phyloP scores from a whole-genome alignment of 176 grass and related monocot species.

The Eragrostis nindensis region DNA sequence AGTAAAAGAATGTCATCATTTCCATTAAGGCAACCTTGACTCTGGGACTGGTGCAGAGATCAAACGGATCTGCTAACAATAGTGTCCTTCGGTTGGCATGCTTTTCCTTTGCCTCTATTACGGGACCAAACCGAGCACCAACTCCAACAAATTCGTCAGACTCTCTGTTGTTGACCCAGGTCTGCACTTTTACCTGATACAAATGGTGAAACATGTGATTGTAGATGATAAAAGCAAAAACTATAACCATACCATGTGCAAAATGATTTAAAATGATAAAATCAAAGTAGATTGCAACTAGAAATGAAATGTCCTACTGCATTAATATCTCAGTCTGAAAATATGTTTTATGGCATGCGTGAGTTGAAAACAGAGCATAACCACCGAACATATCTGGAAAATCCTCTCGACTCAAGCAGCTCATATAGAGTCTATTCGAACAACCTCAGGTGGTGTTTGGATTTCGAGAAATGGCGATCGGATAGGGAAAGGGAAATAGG shows the following conservation, averaged over 20 bases:
- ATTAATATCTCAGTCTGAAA: not conserved
- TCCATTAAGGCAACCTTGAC: conserved; percentile 59
- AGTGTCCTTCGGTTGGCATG: conserved; percentile 66
- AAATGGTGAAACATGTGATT: conserved; percentile 29
- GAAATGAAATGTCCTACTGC: not conserved
- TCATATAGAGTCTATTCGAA: not conserved
- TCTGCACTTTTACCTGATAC: conserved; percentile 91
- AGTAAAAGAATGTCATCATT: conserved; percentile 12
- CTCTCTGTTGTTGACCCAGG: conserved; percentile 78
- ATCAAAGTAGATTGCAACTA: not conserved
- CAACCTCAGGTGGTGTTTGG: no score
- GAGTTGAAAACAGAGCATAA: not conserved
- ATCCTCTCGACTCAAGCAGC: not conserved
- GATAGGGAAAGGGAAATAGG: no score
- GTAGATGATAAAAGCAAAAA: not conserved
- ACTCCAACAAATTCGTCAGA: conserved; percentile 88
- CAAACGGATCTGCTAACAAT: conserved; percentile 65
- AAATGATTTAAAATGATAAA: not conserved
- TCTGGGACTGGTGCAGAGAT: conserved; percentile 61
- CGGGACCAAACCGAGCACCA: conserved; percentile 89
- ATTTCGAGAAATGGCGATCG: no score
- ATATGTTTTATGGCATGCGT: no score
- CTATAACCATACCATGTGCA: not conserved
- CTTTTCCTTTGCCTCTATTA: conserved; percentile 93
- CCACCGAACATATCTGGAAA: not conserved